Evolutionary conservation across 768 basidiomycete species (phyloP).

Genomic region (Suillus discolor): DNA sequence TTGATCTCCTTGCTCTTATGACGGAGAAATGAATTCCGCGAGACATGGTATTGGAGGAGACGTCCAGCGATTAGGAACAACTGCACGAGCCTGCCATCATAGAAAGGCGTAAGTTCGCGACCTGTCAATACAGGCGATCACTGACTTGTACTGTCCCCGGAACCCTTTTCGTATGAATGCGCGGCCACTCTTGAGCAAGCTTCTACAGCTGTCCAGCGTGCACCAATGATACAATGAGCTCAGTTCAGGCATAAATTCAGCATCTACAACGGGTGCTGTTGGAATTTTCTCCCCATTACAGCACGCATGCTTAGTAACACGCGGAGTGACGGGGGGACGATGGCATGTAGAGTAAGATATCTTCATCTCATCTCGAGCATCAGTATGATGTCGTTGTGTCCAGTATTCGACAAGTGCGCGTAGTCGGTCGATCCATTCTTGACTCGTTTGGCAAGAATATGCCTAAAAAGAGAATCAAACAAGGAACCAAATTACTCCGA

Average conservation of each 20-base stretch:
- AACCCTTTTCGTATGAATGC: slow-evolving; percentile 72
- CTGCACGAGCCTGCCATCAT: slow-evolving; percentile 56
- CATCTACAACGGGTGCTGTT: slow-evolving; percentile 55
- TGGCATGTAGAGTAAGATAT: slow-evolving; percentile 55
- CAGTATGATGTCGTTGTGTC: slow-evolving; percentile 72
- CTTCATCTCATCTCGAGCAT: slow-evolving; percentile 83
- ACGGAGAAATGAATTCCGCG: slow-evolving; percentile 58
- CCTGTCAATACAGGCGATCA: slow-evolving; percentile 10
- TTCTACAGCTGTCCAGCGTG: slow-evolving; percentile 73
- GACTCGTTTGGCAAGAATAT: slow-evolving; percentile 61
- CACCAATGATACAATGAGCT: slow-evolving; percentile 86
- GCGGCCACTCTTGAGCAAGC: slow-evolving; percentile 73
- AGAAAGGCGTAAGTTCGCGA: neutral
- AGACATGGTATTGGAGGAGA: slow-evolving; percentile 71
- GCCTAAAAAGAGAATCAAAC: slow-evolving; percentile 43
- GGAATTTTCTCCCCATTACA: slow-evolving; percentile 40
- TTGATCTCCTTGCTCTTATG: slow-evolving; percentile 55
- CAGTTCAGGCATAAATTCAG: slow-evolving; percentile 57
- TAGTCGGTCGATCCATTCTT: slow-evolving; percentile 87
- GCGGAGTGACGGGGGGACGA: slow-evolving; percentile 63
- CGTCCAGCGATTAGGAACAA: slow-evolving; percentile 77
- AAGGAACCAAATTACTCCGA: neutral
- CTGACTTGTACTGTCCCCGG: slow-evolving; percentile 79
- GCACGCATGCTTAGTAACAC: slow-evolving; percentile 33
- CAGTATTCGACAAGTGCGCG: slow-evolving; percentile 75